Base-by-base conservation (phyloP, 345 rosid genomes). In the Eutrema yunnanense region DNA sequence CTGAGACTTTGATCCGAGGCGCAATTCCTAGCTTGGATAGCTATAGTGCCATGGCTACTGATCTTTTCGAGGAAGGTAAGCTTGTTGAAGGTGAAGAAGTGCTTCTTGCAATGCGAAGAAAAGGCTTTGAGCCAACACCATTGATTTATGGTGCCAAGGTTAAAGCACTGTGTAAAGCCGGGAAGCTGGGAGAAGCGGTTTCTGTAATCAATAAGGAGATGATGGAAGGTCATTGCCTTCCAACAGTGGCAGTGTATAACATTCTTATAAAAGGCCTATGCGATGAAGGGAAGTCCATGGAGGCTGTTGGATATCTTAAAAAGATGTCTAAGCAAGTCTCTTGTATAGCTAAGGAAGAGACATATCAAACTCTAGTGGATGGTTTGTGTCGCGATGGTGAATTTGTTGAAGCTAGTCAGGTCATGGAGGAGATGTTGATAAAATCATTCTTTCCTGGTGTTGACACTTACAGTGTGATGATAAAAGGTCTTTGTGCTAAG, bases 381-480 rank as follows among this genome's bases (percentile, higher is more conserved):
- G 92, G 96, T 67, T 76, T 88, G 60, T 89, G 90, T 72, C 14
- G 69, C n/a, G 84, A 85, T 62, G 83, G 88, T 43, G 62, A 58
- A 27, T 91, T 82, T 76, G 53, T 82, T 16, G 87, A 86, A 74
- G 96, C 95, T 6, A 88, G 91, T 70, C 50, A 46, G 62, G 73
- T 89, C 59, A 77, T 91, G 86, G 96, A 94, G 65, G 83, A 82
- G 84, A 89, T 89, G 98, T 29, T 85, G 73, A 83, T 84, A 19
- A 84, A 79, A 53, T 84, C 87, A 9, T 77, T 74, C 41, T 62
- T 81, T 66, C 96, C 95, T 67, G 64, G 63, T 57, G 74, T 68
- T 54, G 82, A 69, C 14, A 76, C 82, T 55, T 91, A 82, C 57
- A 70, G 38, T 75, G 62, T 72, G 56, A 65, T 94, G 64, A 81